Evolutionary conservation across 2,329 filamentous ascomycete species (phyloP).

Genomic region (Ascochyta viciae-villosae): DNA sequence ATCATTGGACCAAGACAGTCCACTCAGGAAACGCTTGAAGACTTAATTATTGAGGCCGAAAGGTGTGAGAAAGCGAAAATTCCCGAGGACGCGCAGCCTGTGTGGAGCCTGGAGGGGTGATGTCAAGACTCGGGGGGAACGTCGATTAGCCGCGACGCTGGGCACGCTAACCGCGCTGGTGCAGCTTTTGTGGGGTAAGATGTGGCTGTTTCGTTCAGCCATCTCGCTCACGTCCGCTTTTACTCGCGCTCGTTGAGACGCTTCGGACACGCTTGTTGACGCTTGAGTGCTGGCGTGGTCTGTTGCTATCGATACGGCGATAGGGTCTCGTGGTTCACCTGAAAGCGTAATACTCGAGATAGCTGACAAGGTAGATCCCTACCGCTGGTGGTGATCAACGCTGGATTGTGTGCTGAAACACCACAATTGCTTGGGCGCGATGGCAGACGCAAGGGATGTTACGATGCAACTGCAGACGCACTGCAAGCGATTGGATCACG

Average conservation of each 20-base stretch:
- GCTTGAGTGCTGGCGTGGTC: slow-evolving; percentile 13
- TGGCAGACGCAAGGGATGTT: slow-evolving; percentile 6
- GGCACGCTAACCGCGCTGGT: slow-evolving; percentile 6
- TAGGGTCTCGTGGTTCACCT: background rate
- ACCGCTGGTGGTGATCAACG: background rate
- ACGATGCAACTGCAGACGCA: background rate
- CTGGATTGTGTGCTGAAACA: slow-evolving; percentile 15
- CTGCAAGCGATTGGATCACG: background rate
- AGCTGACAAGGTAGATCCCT: slow-evolving; percentile 7
- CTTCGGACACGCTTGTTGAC: slow-evolving; percentile 16
- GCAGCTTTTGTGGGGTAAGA: slow-evolving; percentile 15
- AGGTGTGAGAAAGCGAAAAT: background rate
- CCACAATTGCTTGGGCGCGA: slow-evolving; percentile 1
- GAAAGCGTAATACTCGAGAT: slow-evolving; percentile 8
- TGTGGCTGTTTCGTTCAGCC: slow-evolving; percentile 13
- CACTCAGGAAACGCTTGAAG: background rate
- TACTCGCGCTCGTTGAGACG: slow-evolving; percentile 17
- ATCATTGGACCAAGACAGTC: slow-evolving; percentile 4
- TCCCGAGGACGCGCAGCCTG: slow-evolving; percentile 13
- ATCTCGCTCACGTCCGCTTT: slow-evolving; percentile 15
- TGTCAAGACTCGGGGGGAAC: slow-evolving; percentile 19
- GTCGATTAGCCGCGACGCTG: slow-evolving; percentile 17
- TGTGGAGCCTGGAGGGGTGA: slow-evolving; percentile 13
- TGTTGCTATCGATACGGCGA: slow-evolving; percentile 18
- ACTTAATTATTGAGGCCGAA: slow-evolving; percentile 5